These are phyloP conservation scores for Serendipita indica DNA, from an alignment of 768 basidiomycete genomes.

Conservation along the genomic window DNA sequence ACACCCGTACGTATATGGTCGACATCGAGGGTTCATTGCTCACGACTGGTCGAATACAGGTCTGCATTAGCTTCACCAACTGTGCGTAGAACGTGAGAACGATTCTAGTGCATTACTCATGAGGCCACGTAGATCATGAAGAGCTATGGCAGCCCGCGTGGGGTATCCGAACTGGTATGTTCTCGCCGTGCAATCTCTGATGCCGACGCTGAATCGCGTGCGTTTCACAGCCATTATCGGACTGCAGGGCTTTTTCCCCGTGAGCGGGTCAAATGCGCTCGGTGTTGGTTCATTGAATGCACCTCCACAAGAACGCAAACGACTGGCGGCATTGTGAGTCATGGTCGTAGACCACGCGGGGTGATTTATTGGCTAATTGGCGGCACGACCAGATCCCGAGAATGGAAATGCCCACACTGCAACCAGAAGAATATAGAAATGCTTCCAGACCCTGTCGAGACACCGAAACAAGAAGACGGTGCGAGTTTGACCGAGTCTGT, in stretches of 20 bases:
- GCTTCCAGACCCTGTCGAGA: constrained; percentile 47
- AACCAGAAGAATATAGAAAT: constrained; percentile 47
- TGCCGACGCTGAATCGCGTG: constrained; percentile 10
- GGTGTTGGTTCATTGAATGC: constrained; percentile 82
- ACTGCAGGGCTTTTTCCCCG: constrained; percentile 76
- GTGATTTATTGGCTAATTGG: constrained; percentile 1
- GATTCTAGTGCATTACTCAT: neutral
- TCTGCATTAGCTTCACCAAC: constrained; percentile 85
- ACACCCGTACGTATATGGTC: constrained; percentile 55
- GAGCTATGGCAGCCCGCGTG: constrained; percentile 97
- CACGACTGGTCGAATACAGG: constrained; percentile 30
- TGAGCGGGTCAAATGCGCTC: constrained; percentile 73
- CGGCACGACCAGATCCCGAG: constrained; percentile 37
- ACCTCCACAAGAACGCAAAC: constrained; percentile 56
- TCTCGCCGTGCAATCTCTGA: neutral
- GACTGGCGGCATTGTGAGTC: constrained; percentile 60
- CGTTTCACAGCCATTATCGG: constrained; percentile 62
- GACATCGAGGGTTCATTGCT: neutral
- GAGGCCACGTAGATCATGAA: constrained; percentile 55
- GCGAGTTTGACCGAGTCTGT: neutral
- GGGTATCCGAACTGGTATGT: constrained; percentile 82
- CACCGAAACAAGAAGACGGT: neutral
- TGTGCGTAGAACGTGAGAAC: constrained; percentile 37
- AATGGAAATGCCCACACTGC: constrained; percentile 69
- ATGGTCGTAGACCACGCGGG: neutral